These are phyloP conservation scores for Corinectria fuckeliana DNA, from an alignment of 2,329 filamentous ascomycete genomes.

Conservation along the genomic window DNA sequence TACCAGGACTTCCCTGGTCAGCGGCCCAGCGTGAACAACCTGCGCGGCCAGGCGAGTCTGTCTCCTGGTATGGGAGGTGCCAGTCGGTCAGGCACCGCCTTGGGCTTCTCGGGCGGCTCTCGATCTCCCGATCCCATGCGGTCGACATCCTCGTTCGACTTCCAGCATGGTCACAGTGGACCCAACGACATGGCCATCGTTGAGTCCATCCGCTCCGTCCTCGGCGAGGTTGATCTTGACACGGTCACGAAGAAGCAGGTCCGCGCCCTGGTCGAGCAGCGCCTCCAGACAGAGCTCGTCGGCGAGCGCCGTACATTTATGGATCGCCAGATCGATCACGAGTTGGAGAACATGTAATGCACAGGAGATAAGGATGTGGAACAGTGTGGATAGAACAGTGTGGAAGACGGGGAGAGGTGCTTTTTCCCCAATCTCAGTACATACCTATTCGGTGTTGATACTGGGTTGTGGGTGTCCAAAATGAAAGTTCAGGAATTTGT, in stretches of 20 bases:
- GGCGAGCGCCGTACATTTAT: conserved; percentile 89
- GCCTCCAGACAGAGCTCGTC: conserved; percentile 85
- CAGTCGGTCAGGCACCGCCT: conserved; percentile 51
- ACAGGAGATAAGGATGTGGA: not conserved
- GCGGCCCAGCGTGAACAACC: conserved; percentile 68
- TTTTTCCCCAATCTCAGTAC: conserved; percentile 30
- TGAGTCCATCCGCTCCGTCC: conserved; percentile 81
- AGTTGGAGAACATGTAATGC: conserved; percentile 88
- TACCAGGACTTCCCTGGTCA: conserved; percentile 62
- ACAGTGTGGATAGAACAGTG: conserved; percentile 9
- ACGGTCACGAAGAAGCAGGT: conserved; percentile 99
- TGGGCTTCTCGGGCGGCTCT: conserved; percentile 53
- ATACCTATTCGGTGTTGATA: conserved; percentile 20
- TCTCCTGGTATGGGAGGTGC: conserved; percentile 52
- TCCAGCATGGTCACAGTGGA: conserved; percentile 65
- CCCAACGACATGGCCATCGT: conserved; percentile 82
- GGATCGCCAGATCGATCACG: conserved; percentile 90
- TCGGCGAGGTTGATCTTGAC: conserved; percentile 90
- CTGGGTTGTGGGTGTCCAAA: conserved; percentile 21
- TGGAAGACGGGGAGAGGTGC: conserved; percentile 4
- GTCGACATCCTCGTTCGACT: conserved; percentile 64
- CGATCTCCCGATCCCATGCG: conserved; percentile 56
- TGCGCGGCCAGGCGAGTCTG: conserved; percentile 54
- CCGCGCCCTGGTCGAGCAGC: conserved; percentile 87
- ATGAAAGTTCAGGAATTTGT: conserved; percentile 27